Base-by-base conservation (phyloP, 1,139 yeast genomes). In the Blastobotrys buckinghamii region DNA sequence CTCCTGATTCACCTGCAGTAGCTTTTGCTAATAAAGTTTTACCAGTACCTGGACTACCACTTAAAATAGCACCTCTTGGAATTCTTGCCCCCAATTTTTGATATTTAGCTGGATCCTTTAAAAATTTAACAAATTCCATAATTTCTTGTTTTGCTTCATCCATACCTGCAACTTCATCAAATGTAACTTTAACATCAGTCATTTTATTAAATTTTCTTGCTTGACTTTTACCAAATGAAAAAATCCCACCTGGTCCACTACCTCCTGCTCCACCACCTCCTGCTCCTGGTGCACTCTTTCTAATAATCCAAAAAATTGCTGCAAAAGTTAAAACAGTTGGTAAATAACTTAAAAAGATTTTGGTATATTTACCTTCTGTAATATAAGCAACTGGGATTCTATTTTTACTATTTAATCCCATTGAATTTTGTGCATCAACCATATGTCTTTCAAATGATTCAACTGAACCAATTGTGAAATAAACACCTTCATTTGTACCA, bases 1-100 rank as follows among this genome's bases (percentile, higher is more conserved):
- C 98, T 45, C 92, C 95, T 0, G 97, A 97, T 68, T 92, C 98
- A 55, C 98, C 98, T 1, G 98, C 98, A 39, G 97, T 92, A 5
- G 98, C 98, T 66, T 87, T 90, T n/a, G 98, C 98, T 51, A 92
- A 73, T 55, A 92, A 73, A 0, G 98, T 92, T 68, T 92, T 92
- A 82, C 98, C 98, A 7, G 98, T 92, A 75, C 98, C 98, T 45
- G 98, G 98, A n/a, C 97, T 96, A 52, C 98, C 98, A 13, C 96
- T 86, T 52, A 94, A 73, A 56, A 92, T 88, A 12, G 98, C 98
- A 60, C 98, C 98, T 64, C 97, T 81, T 45, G 98, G 98, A 56
- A 92, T 94, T 68, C 90, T 88, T 16, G 97, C 98, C 39, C 98
- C 98, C 47, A 92, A 73, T 55, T 79, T 81, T 65, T 90, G 96